phyloP scores from a whole-genome alignment of 202 grass and related monocot species.

The Setaria viridis region DNA sequence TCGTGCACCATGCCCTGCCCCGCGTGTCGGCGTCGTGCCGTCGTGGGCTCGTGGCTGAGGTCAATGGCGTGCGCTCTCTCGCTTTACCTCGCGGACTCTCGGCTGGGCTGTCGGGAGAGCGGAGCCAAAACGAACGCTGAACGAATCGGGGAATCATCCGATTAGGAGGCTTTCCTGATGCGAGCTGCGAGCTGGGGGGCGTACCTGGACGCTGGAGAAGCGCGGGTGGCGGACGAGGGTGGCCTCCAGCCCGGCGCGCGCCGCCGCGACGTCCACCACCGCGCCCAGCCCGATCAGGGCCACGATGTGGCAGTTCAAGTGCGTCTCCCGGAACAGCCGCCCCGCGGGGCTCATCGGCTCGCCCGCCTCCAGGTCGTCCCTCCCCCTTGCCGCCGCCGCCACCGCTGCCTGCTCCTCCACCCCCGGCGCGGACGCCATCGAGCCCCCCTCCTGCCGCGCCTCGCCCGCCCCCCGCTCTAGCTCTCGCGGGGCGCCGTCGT shows the following conservation, averaged over 20 bases:
- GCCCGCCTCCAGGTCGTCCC: neutral
- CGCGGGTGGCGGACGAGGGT: slow-evolving; percentile 75
- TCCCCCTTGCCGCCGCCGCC: neutral
- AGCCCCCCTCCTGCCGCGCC: neutral
- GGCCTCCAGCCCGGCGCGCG: slow-evolving; percentile 61
- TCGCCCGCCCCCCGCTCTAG: neutral
- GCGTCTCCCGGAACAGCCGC: slow-evolving; percentile 70
- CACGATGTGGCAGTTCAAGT: slow-evolving; percentile 84
- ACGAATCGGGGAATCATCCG: neutral
- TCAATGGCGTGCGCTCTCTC: neutral
- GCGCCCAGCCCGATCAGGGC: slow-evolving; percentile 54
- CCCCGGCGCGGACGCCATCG: neutral
- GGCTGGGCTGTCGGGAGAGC: neutral
- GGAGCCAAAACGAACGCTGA: neutral
- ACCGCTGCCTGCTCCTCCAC: too few relatives aligned
- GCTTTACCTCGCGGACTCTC: neutral
- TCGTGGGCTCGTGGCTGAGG: neutral
- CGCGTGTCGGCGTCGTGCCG: neutral
- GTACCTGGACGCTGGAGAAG: slow-evolving; percentile 86
- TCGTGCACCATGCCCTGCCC: neutral
- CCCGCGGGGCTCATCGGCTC: slow-evolving; percentile 77
- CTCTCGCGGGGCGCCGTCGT: neutral
- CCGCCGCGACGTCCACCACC: slow-evolving; percentile 49
- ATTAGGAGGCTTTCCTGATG: neutral
- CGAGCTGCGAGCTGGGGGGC: neutral